Base-by-base conservation (phyloP, 352 stramenopile species). In the Pythium phragmitis region DNA sequence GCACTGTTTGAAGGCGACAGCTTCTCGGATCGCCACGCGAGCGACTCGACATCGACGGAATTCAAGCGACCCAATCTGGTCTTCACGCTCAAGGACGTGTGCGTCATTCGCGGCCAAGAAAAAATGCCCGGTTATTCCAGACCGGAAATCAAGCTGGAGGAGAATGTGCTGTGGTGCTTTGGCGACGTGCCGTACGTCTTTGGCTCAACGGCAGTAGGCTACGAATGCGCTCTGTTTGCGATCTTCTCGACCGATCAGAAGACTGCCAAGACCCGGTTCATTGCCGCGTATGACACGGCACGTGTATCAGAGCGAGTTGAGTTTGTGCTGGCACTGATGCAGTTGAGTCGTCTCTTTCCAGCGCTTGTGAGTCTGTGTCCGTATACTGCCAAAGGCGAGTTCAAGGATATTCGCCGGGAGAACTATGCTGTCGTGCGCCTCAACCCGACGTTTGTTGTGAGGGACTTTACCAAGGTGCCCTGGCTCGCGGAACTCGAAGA, bases 151-250 rank as follows among this genome's bases (percentile, higher is more conserved):
- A 28, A 28, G 26, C 26, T 28, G 26, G 26, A 19, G n/a, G 26
- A 5, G 1, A 26, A 19, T 33, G 28, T 16, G 19, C 26, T 33
- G 45, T 50, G 45, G 45, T 23, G 21, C n/a, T 50, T 50, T 50
- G 45, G 45, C 30, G 3, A 50, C n/a, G 45, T 50, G n/a, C 45
- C 17, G 26, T 50, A 50, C 45, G 45, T 50, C 7, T 50, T 50
- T 33, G 45, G 45, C n/a, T 50, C 16, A 3, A 50, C 45, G 45
- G 19, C 21, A 7, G 45, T 50, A 5, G 7, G 5, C n/a, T 7
- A 50, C n/a, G 28, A 8, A 1, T 39, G 45, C 45, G 30, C 45
- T n/a, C 45, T 50, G 4, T 50, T n/a, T 19, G 45, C 45, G 9
- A 8, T 50, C 12, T 33, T 8, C 5, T 50, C 45, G 45, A 19